Conservation (phyloP, 1,139 yeast species). For the Meyerozyma elateridarum region DNA sequence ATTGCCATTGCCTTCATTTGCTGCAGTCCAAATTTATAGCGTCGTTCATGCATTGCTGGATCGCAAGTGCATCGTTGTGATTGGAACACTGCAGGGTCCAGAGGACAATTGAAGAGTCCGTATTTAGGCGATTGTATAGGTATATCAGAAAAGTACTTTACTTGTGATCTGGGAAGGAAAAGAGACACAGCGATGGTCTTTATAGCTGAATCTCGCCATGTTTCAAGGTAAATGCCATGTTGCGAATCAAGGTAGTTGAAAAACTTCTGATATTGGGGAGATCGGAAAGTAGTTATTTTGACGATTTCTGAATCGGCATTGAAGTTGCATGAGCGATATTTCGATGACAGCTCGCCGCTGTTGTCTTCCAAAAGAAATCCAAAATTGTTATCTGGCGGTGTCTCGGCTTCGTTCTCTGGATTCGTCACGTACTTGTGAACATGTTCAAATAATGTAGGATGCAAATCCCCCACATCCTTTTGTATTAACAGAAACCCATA, state of each 20-base stretch:
- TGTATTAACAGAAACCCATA: constrained; percentile 15
- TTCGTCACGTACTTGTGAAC: constrained; percentile 7
- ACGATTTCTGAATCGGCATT: constrained; percentile 17
- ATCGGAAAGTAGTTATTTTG: constrained; percentile 11
- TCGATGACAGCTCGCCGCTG: constrained; percentile 3
- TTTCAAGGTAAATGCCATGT: constrained; percentile 13
- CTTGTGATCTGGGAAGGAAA: constrained; percentile 11
- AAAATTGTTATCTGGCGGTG: constrained; percentile 7
- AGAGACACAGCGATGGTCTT: constrained; percentile 15
- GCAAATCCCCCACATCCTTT: constrained; percentile 11
- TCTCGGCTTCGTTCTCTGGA: constrained; percentile 6
- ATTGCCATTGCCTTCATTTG: constrained; percentile 1
- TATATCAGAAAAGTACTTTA: constrained; percentile 16
- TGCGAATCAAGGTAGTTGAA: constrained; percentile 12
- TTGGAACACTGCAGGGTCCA: constrained; percentile 10
- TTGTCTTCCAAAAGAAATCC: constrained; percentile 9
- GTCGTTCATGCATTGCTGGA: background rate
- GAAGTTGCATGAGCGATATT: constrained; percentile 12
- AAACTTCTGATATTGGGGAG: constrained; percentile 11
- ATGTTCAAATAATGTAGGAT: constrained; percentile 11
- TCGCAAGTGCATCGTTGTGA: constrained; percentile 5
- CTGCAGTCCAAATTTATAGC: background rate
- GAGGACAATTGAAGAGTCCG: constrained; percentile 16
- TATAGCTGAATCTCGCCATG: constrained; percentile 18
- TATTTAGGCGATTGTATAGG: constrained; percentile 10